phyloP scores from a whole-genome alignment of 2,329 filamentous ascomycete genomes.

The Metarhizium guizhouense region DNA sequence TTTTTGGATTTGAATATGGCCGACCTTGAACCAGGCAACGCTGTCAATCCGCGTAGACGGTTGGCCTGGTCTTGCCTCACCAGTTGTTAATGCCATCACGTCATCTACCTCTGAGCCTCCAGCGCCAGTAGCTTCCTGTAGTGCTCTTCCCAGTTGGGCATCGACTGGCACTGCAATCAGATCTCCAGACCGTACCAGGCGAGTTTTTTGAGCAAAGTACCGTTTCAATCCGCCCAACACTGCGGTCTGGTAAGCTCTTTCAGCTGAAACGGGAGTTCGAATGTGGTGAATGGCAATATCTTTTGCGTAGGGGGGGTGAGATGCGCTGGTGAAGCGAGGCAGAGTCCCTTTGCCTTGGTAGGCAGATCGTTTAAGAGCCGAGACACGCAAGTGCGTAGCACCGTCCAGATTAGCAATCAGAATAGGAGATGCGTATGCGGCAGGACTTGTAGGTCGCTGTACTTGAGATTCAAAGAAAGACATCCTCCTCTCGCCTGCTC shows the following conservation, averaged over 20 bases:
- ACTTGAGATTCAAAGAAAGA: conserved; percentile 65
- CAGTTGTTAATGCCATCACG: conserved; percentile 43
- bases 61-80: conserved; percentile 17
- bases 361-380: conserved; percentile 50
- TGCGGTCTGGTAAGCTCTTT: conserved; percentile 75
- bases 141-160: conserved; percentile 68
- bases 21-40: conserved; percentile 90
- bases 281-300: conserved; percentile 87
- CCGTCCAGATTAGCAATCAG: conserved; percentile 78
- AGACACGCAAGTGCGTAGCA: conserved; percentile 69
- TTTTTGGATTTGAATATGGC: conserved; percentile 55
- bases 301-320: conserved; percentile 49
- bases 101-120: conserved; percentile 66
- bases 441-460: conserved; percentile 46
- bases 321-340: conserved; percentile 46
- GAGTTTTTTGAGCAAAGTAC: conserved; percentile 75
- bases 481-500: conserved; percentile 39
- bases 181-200: conserved; percentile 80
- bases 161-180: conserved; percentile 85
- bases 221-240: conserved; percentile 80
- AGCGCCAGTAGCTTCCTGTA: conserved; percentile 61
- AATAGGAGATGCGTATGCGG: conserved; percentile 73
- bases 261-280: conserved; percentile 79
- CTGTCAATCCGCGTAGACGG: conserved; percentile 35
- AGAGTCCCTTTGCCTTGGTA: conserved; percentile 43